Percentiles rank a stretch among this genome's conserved stretches.
phyloP scores from a whole-genome alignment of 2,329 filamentous ascomycete genomes.

The Dryadomyces quercivorus region DNA sequence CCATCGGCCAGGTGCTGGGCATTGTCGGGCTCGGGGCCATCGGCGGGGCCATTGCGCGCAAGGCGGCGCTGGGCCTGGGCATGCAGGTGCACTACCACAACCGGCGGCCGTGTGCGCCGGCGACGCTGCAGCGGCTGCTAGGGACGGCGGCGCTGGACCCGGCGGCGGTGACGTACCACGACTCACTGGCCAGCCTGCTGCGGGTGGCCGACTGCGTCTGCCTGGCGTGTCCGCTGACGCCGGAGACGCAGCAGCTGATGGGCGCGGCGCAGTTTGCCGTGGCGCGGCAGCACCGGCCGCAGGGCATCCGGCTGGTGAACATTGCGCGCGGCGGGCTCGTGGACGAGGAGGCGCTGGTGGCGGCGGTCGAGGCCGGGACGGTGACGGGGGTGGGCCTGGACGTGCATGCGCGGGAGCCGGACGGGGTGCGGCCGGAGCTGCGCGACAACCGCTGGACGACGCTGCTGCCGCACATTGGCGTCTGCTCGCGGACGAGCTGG shows the following conservation, averaged over 20 bases:
- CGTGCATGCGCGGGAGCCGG: slow-evolving; percentile 21
- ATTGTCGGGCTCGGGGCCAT: slow-evolving; percentile 22
- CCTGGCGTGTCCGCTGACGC: slow-evolving; percentile 19
- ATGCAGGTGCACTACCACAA: slow-evolving; percentile 20
- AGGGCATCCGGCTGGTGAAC: slow-evolving; percentile 19
- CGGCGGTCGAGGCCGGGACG: slow-evolving; percentile 17
- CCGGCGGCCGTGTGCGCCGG: slow-evolving; percentile 12
- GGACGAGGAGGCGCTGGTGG: slow-evolving; percentile 20
- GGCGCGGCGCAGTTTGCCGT: slow-evolving; percentile 9
- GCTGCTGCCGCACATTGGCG: slow-evolving; percentile 19
- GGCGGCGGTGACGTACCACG: slow-evolving; percentile 12
- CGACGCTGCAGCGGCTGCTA: slow-evolving; percentile 4
- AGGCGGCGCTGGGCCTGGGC: slow-evolving; percentile 16
- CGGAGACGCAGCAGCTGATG: slow-evolving; percentile 14
- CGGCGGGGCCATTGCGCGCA: slow-evolving; percentile 18
- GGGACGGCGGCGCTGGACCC: neutral
- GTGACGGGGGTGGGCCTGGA: slow-evolving; percentile 21
- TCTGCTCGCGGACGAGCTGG: slow-evolving; percentile 18
- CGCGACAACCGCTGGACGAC: slow-evolving; percentile 20
- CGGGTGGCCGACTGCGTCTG: slow-evolving; percentile 18
- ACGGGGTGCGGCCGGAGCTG: slow-evolving; percentile 16
- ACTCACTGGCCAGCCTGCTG: slow-evolving; percentile 18
- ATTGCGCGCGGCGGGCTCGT: slow-evolving; percentile 20
- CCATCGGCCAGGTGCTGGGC: slow-evolving; percentile 16
- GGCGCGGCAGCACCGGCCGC: slow-evolving; percentile 9